Evolutionary conservation across 2,329 filamentous ascomycete genomes (phyloP).

Genomic region (Trichoderma afroharzianum): DNA sequence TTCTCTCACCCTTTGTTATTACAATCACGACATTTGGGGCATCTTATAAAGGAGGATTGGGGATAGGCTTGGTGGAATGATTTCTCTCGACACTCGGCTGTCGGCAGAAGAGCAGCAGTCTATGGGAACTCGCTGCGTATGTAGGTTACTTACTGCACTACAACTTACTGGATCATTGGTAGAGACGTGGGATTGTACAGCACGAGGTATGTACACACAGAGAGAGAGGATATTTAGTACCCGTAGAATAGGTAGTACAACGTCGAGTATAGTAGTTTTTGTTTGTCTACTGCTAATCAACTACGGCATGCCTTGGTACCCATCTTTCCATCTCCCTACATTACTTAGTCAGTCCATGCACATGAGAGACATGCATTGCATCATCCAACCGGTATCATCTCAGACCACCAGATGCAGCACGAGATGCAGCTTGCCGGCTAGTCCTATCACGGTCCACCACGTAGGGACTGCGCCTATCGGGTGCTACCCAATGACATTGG

Average conservation of each 20-base stretch:
- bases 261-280: neutral
- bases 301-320: neutral
- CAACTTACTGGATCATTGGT: neutral
- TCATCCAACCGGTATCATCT: neutral
- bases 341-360: neutral
- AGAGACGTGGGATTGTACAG: neutral
- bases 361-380: neutral
- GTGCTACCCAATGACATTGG: neutral
- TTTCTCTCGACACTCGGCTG: neutral
- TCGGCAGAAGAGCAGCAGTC: neutral
- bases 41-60: neutral
- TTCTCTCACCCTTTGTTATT: neutral
- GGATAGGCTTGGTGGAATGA: neutral
- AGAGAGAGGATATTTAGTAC: neutral
- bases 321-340: neutral
- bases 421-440: neutral
- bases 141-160: neutral
- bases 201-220: neutral
- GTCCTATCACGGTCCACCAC: slow-evolving; percentile 10
- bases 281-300: neutral
- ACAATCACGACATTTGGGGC: neutral
- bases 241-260: neutral
- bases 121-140: neutral
- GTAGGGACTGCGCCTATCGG: neutral
- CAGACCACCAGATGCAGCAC: neutral